Evolutionary conservation across 2,329 filamentous ascomycete genomes (phyloP), one percentile per base, ranked within the genome.

Genomic region (Niveomyces coronatus): DNA sequence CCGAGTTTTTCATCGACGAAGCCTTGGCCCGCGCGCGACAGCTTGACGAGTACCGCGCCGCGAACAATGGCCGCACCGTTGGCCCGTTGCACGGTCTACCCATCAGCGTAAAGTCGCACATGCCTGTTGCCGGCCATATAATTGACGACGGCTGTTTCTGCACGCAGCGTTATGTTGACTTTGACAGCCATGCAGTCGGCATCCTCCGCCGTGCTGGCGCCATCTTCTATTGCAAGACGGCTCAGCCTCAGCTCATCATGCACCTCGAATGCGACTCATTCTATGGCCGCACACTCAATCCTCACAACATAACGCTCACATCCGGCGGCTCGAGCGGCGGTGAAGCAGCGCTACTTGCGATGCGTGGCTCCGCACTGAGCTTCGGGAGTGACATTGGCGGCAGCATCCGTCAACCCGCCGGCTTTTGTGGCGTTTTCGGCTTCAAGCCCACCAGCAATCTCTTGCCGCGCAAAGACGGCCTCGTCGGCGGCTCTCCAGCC

Each of bases 221-320:
- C 2, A 65, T 82, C 2, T 63, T 77, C 32, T 76, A 80, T 49
- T 70, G 74, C 48, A 83, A 83, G 56, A 83, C 80, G 0, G 83
- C 81, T 43, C 67, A 82, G 5, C 77, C 79, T 0, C 71, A 76
- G 45, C 64, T 62, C 0, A 53, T 75, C 37, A 65, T 62, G 50
- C 63, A 64, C 8, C 54, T 77, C 28, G 78, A 82, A 49, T 71
- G 63, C 4, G 65, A 69, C 18, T 79, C 77, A 31, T 54, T 78
- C 16, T 74, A 70, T 44, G 76, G 76, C 1, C 66, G 72, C 9
- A 70, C 70, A 0, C 54, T 80, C 14, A 82, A 80, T 46, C 79
- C 80, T 0, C 55, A 68, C 37, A 79, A 79, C 39, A 64, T 70
- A 4, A 58, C 64, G 11, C 62, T 76, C 14, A 75, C 71, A 0